phyloP scores from a whole-genome alignment of 305 asterid genomes.

The Coffea humblotiana region DNA sequence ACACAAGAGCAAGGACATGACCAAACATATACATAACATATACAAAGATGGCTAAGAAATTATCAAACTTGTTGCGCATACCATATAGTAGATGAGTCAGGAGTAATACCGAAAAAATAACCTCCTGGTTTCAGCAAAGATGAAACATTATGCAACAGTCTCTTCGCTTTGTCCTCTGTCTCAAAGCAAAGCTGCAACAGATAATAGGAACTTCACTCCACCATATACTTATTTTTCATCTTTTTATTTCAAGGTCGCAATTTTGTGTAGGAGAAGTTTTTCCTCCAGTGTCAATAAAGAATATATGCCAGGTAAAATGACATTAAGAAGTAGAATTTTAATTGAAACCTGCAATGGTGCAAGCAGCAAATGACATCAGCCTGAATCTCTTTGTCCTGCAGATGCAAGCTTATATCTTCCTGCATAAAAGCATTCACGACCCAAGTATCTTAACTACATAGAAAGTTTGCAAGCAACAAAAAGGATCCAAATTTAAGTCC shows the following conservation, averaged over 20 bases:
- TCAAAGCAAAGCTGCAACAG: slow-evolving; percentile 75
- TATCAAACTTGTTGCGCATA: slow-evolving; percentile 35
- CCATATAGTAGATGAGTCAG: slow-evolving; percentile 99
- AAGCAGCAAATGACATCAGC: slow-evolving; percentile 89
- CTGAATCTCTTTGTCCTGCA: slow-evolving; percentile 69
- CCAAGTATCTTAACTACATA: neutral
- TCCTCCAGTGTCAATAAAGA: neutral
- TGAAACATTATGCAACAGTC: slow-evolving; percentile 79
- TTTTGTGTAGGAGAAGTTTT: neutral
- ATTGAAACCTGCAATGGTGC: slow-evolving; percentile 78
- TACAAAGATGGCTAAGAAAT: neutral
- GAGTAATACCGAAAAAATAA: slow-evolving; percentile 90
- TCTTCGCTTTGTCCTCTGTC: slow-evolving; percentile 81
- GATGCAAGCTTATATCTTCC: slow-evolving; percentile 65
- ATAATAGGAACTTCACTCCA: slow-evolving; percentile 2
- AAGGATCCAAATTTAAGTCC: neutral
- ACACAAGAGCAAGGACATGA: slow-evolving; percentile 12
- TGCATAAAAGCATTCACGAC: slow-evolving; percentile 35
- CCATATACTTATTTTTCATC: neutral
- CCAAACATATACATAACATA: neutral
- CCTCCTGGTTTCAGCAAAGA: slow-evolving; percentile 95
- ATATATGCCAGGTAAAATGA: neutral
- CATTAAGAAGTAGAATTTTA: neutral
- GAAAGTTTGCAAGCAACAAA: no score
- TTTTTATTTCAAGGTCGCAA: neutral